A percentile compares a stretch with the other conserved stretches of the same genome.
These are phyloP conservation scores for cucumber (Cucumis sativus) DNA, from an alignment of 306 rosid species.

Conservation along the genomic window DNA sequence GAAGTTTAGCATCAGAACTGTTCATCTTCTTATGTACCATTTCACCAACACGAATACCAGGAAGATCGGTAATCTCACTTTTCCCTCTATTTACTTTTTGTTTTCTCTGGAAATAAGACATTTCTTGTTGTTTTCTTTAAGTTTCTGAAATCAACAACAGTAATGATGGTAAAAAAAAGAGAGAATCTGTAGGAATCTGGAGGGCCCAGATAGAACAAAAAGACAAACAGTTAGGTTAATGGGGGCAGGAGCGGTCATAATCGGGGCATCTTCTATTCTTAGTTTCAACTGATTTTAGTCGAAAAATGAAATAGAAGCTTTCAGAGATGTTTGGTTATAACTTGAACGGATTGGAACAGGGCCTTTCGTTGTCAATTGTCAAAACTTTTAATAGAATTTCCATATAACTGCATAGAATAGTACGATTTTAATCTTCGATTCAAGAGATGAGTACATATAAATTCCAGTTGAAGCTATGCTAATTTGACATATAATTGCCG, in stretches of 20 bases:
- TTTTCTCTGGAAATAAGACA: neutral
- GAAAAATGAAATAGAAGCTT: neutral
- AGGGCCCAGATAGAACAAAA: neutral
- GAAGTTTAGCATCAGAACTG: constrained; percentile 81
- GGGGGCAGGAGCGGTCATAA: neutral
- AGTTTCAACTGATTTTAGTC: neutral
- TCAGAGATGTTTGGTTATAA: neutral
- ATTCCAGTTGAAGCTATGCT: no score
- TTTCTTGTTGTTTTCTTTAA: neutral
- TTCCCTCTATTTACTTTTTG: neutral
- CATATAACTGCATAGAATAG: neutral
- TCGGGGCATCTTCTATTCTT: neutral
- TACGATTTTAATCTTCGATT: no score
- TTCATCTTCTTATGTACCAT: constrained; percentile 81
- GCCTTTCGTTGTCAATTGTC: neutral
- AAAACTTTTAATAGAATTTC: neutral
- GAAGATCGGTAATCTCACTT: constrained; percentile 49
- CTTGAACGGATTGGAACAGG: neutral
- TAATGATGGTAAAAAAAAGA: neutral
- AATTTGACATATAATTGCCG: neutral
- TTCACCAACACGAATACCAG: constrained; percentile 66
- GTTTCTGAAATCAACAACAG: neutral
- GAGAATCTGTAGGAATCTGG: neutral
- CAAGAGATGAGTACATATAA: no score
- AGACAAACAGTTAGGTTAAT: neutral